These are phyloP conservation scores for Manihot esculenta DNA, from an alignment of 441 rosid species.

Conservation along the genomic window DNA sequence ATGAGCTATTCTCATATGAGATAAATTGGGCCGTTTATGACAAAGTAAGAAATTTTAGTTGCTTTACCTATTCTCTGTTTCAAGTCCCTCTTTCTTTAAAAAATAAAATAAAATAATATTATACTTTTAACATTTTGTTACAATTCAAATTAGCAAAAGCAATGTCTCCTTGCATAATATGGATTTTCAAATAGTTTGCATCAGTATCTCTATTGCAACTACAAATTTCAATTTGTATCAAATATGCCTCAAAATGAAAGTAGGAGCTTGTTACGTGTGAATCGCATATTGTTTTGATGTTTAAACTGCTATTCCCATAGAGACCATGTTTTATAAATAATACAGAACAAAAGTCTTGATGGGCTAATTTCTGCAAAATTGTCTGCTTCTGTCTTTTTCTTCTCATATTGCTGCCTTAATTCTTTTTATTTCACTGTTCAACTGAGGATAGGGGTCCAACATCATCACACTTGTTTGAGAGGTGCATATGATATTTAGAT, in stretches of 20 bases:
- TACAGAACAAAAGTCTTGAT: background rate
- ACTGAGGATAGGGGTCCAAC: background rate
- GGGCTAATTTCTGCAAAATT: background rate
- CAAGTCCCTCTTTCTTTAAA: too few species aligned
- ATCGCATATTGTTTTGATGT: background rate
- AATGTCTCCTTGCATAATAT: too few species aligned
- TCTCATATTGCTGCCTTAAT: background rate
- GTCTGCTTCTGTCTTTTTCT: background rate
- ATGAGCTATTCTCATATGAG: conserved; percentile 84
- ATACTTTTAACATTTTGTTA: too few species aligned
- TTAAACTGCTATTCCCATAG: background rate
- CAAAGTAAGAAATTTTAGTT: conserved; percentile 48
- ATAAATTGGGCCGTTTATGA: conserved; percentile 93
- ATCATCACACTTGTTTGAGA: background rate
- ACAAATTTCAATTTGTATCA: background rate
- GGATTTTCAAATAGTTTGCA: conserved; percentile 1
- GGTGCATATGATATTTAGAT: background rate
- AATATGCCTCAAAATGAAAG: background rate
- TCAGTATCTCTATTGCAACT: background rate
- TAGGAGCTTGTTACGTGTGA: background rate
- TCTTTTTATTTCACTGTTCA: background rate
- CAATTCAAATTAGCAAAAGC: too few species aligned
- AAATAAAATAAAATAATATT: too few species aligned
- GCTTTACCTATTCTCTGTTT: background rate
- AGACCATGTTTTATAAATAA: background rate